Percentiles rank a stretch among this genome's conserved stretches.
Evolutionary conservation across 2,329 filamentous ascomycete genomes (phyloP).

Genomic region (Cercospora brassicicola): DNA sequence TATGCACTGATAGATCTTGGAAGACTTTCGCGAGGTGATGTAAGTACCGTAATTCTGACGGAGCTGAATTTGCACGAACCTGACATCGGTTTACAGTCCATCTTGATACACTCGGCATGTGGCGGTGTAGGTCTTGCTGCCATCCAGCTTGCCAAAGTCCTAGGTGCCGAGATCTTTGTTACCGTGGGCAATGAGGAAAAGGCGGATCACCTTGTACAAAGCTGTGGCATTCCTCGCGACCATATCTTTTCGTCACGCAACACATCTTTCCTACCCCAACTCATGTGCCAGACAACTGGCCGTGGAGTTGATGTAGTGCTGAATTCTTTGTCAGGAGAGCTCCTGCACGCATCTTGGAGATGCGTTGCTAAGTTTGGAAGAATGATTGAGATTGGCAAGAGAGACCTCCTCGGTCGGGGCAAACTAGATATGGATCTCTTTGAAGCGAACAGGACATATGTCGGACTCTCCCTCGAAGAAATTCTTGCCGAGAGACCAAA

Average conservation of each 20-base stretch:
- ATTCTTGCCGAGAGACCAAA: too few species aligned
- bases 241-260: constrained; percentile 38
- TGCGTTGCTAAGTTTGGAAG: constrained; percentile 35
- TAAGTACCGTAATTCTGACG: too few species aligned
- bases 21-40: constrained; percentile 6
- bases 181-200: constrained; percentile 35
- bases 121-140: constrained; percentile 33
- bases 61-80: too few species aligned
- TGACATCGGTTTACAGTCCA: constrained; percentile 17
- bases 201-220: constrained; percentile 23
- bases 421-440: constrained; percentile 25
- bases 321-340: constrained; percentile 33
- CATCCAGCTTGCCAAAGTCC: constrained; percentile 27
- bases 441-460: constrained; percentile 17
- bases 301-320: constrained; percentile 40
- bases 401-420: constrained; percentile 19
- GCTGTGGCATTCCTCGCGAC: constrained; percentile 28
- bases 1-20: constrained; percentile 15
- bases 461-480: background rate
- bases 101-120: constrained; percentile 36
- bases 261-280: constrained; percentile 28
- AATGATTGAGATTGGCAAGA: constrained; percentile 36
- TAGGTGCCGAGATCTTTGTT: constrained; percentile 33
- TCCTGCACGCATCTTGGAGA: constrained; percentile 32
- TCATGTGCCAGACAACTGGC: constrained; percentile 32